Base-by-base conservation (phyloP, 495 filamentous ascomycete species). In the Penicillium argentinense region DNA sequence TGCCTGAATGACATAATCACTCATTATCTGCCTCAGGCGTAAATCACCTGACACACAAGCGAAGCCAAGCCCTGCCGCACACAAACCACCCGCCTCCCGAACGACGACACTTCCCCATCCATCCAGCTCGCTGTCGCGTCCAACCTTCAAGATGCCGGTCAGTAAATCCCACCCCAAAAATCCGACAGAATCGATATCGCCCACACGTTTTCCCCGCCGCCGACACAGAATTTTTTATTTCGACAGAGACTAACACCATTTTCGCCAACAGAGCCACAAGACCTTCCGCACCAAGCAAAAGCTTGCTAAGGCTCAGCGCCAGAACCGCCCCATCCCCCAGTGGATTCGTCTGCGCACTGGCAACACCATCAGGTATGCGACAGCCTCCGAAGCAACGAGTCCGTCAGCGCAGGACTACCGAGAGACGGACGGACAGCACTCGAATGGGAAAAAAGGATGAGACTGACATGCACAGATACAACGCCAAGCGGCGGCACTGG, bases 271-370 rank as follows among this genome's bases (percentile, higher is more conserved):
- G 91, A 89, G 85, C 83, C 89, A 98, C 81, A 97, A 97, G 84
- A 89, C 90, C 67, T 97, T 97, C 88, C 86, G 88, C 72, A 95
- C 89, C 75, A 98, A 98, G 92, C 87, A 93, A 75, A 98, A 98
- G 93, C 93, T 98, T 80, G 93, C 95, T 67, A 96, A 91, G 82
- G 93, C 93, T 68, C 91, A 96, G 82, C 96, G 95, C 80, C 91
- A 96, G 81, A 98, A 97, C 86, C 82, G 95, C 62, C 93, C 93
- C 52, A 97, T 98, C 73, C 93, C 93, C 54, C 93, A 98, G 83
- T 98, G 93, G 93, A 97, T 98, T 72, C 86, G 93, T 65, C 83
- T 98, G 63, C 86, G 93, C 68, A 98, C 93, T 56, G 86, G 86
- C 73, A 98, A 98, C 82, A 98, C 92, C 78, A 96, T 97, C 76